Percentiles rank a stretch among this genome's conserved stretches.
These are phyloP conservation scores for Tilletia horrida DNA, from an alignment of 1,284 basidiomycete species.

Conservation along the genomic window DNA sequence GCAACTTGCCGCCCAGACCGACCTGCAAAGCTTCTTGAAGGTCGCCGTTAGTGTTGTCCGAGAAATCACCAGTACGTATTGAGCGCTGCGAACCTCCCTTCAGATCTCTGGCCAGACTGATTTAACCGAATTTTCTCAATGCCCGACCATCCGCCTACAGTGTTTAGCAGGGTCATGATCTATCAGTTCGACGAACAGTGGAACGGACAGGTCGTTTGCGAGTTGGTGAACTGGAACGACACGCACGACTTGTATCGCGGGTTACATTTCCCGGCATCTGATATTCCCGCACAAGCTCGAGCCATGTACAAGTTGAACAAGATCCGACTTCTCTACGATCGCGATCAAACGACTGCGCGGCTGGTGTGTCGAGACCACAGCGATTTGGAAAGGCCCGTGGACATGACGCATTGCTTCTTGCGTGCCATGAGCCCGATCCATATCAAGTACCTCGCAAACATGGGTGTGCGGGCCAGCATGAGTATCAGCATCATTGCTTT, in stretches of 20 bases:
- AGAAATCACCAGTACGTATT: conserved; percentile 62
- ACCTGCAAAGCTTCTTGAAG: conserved; percentile 72
- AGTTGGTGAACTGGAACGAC: conserved; percentile 76
- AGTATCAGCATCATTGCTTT: conserved; percentile 74
- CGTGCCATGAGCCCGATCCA: conserved; percentile 88
- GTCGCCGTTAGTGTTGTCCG: conserved; percentile 76
- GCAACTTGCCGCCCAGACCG: conserved; percentile 69
- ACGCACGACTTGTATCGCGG: conserved; percentile 76
- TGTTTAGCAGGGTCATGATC: conserved; percentile 67
- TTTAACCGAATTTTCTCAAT: conserved; percentile 1
- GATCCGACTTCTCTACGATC: conserved; percentile 76
- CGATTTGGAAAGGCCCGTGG: conserved; percentile 71
- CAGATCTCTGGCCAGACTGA: too few relatives aligned
- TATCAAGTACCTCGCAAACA: conserved; percentile 63
- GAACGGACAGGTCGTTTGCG: conserved; percentile 72
- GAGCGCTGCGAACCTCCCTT: too few relatives aligned
- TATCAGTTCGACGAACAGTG: conserved; percentile 73
- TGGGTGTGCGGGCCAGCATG: conserved; percentile 54
- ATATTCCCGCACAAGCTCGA: conserved; percentile 64
- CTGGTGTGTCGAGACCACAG: conserved; percentile 67
- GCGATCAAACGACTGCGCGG: conserved; percentile 72
- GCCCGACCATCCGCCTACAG: conserved; percentile 14
- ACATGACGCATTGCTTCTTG: conserved; percentile 83
- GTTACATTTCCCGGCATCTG: conserved; percentile 65
- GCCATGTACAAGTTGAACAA: conserved; percentile 67